Evolutionary conservation across 2,329 filamentous ascomycete genomes (phyloP).

Genomic region (Neonectria hederae): DNA sequence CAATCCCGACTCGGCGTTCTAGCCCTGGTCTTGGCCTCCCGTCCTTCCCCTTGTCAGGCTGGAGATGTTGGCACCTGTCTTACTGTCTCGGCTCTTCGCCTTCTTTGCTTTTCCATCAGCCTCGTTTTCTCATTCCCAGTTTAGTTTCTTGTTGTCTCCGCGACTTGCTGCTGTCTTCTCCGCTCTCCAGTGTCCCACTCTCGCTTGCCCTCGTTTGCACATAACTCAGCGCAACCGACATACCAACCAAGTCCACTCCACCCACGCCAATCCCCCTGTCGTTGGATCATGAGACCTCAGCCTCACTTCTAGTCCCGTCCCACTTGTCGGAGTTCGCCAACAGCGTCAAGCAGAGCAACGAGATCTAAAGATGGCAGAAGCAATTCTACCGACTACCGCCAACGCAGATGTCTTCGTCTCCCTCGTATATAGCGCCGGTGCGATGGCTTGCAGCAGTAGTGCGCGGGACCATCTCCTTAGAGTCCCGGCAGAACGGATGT

Average conservation of each 20-base stretch:
- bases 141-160: background rate
- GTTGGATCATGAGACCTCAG: slow-evolving; percentile 13
- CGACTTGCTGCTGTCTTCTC: background rate
- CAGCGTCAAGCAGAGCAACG: slow-evolving; percentile 11
- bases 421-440: slow-evolving; percentile 17
- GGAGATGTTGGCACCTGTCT: slow-evolving; percentile 15
- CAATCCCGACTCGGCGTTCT: slow-evolving; percentile 3
- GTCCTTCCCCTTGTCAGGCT: slow-evolving; percentile 19
- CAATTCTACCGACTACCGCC: slow-evolving; percentile 21
- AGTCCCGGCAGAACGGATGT: slow-evolving; percentile 37
- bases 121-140: slow-evolving; percentile 2
- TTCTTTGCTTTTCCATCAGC: slow-evolving; percentile 14
- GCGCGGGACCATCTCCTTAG: slow-evolving; percentile 25
- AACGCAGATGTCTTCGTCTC: slow-evolving; percentile 21
- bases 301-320: slow-evolving; percentile 15
- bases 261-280: slow-evolving; percentile 13
- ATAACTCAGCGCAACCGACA: slow-evolving; percentile 9
- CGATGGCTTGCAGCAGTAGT: slow-evolving; percentile 28
- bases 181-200: background rate
- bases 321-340: slow-evolving; percentile 14
- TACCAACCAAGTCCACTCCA: slow-evolving; percentile 20
- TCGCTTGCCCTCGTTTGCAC: slow-evolving; percentile 15
- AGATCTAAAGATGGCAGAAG: slow-evolving; percentile 18
- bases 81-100: slow-evolving; percentile 1
- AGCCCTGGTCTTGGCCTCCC: slow-evolving; percentile 16